phyloP scores from a whole-genome alignment of 495 filamentous ascomycete genomes.

The Penicillium angulare region DNA sequence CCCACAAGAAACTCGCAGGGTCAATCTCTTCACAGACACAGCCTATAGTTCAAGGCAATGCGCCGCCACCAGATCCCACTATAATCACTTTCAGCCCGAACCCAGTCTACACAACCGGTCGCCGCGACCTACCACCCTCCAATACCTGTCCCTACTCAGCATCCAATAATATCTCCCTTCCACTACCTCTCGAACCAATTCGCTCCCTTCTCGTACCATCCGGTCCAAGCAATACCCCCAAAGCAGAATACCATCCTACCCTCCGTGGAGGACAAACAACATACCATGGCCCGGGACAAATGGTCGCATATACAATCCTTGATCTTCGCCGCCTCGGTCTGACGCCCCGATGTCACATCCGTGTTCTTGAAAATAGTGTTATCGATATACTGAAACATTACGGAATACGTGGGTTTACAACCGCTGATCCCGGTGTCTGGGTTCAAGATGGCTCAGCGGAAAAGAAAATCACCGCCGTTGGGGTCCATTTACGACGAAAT shows the following conservation, averaged over 20 bases:
- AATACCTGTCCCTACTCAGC: conserved; percentile 36
- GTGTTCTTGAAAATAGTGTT: conserved; percentile 71
- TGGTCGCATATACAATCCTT: conserved; percentile 84
- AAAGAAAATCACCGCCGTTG: conserved; percentile 83
- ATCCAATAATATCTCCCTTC: conserved; percentile 33
- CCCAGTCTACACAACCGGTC: conserved; percentile 87
- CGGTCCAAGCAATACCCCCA: conserved; percentile 24
- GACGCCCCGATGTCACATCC: conserved; percentile 64
- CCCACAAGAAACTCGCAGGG: conserved; percentile 39
- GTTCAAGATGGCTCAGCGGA: conserved; percentile 32
- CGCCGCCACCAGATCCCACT: conserved; percentile 59
- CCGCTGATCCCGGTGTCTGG: conserved; percentile 87
- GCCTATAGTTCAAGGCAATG: conserved; percentile 4
- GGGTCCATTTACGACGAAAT: conserved; percentile 81
- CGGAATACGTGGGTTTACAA: conserved; percentile 59
- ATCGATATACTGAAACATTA: conserved; percentile 57
- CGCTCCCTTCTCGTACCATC: conserved; percentile 35
- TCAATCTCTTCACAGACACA: conserved; percentile 23
- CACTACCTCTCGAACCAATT: conserved; percentile 37
- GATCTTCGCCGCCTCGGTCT: conserved; percentile 62
- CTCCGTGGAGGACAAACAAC: conserved; percentile 87
- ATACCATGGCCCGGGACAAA: conserved; percentile 92
- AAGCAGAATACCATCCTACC: conserved; percentile 65
- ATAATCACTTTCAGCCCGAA: conserved; percentile 81
- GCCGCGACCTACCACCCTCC: conserved; percentile 68